These are phyloP conservation scores for Apiotrichum montevideense DNA, from an alignment of 1,284 basidiomycete genomes.

Conservation along the genomic window DNA sequence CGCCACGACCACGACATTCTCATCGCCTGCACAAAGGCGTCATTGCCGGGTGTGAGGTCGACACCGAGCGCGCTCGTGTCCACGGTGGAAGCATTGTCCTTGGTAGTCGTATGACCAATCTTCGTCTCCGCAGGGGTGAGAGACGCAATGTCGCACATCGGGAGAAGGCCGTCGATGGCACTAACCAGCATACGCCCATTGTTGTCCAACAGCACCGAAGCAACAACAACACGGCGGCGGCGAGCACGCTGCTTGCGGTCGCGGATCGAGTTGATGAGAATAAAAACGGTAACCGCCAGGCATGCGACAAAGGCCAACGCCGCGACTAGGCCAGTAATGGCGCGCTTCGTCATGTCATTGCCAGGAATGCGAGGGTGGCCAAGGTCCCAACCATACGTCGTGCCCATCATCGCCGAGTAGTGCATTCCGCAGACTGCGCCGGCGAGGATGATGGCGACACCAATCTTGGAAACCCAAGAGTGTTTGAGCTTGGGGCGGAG, in stretches of 20 bases:
- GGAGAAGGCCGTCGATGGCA: slow-evolving; percentile 47
- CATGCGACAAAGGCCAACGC: slow-evolving; percentile 47
- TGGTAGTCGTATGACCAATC: background rate
- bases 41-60: slow-evolving; percentile 46
- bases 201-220: slow-evolving; percentile 47
- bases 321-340: slow-evolving; percentile 47
- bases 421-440: slow-evolving; percentile 47
- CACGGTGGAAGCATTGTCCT: background rate
- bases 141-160: slow-evolving; percentile 47
- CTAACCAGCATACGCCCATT: slow-evolving; percentile 46
- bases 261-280: slow-evolving; percentile 40
- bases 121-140: slow-evolving; percentile 23
- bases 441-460: slow-evolving; percentile 46
- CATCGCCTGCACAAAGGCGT: slow-evolving; percentile 48
- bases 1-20: slow-evolving; percentile 48
- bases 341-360: slow-evolving; percentile 28
- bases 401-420: slow-evolving; percentile 42
- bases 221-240: slow-evolving; percentile 48
- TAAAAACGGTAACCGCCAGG: slow-evolving; percentile 43
- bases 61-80: slow-evolving; percentile 34
- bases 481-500: slow-evolving; percentile 50
- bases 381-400: slow-evolving; percentile 38
- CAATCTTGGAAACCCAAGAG: slow-evolving; percentile 45
- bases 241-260: slow-evolving; percentile 38
- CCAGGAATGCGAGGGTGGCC: background rate